Evolutionary conservation across 192 early-diverging fungal genomes (phyloP), one percentile per base, ranked within the genome.

Genomic region (Coemansia sp.): DNA sequence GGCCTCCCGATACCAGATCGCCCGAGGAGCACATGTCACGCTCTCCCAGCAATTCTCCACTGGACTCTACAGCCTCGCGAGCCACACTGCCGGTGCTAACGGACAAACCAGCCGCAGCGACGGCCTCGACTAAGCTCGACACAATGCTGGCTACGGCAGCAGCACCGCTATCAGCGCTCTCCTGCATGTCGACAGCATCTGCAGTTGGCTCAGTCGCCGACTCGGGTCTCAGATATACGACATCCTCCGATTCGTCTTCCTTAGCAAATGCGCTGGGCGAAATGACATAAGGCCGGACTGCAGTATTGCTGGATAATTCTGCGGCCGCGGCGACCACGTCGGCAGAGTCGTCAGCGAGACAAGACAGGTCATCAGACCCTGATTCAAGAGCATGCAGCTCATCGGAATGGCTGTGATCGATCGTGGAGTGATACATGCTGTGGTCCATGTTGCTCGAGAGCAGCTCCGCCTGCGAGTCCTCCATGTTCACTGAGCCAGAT

Each of bases 391-490:
- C 68, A 34, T 82, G 75, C 29, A 82, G 1, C 39, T 82, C 80
- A 33, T 82, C 74, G 5, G 16, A 49, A 38, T 46, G 8, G 13
- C 60, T 38, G 60, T 43, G 50, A 5, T 24, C 47, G 18, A 67
- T 20, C 15, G 55, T 43, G 13, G 75, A 71, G 16, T 60, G 69
- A 64, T 83, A 83, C 66, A 75, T 77, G 64, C 80, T 83, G 67
- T 83, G 66, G 0, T 72, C 72, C n/a, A 78, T 66, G 61, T 78
- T 75, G 64, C 72, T 83, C 24, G 72, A 61, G 57, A 83, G 49
- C 41, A 83, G 75, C 53, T 77, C 80, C 1, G 80, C 75, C 58
- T 83, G 72, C 20, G 80, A 83, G 44, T 83, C 80, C 46, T 75
- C 80, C 71, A 82, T 74, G 57, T 75, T 75, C 12, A 66, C 64